These are phyloP conservation scores for Pleodorina starrii DNA, from an alignment of 139 green algal species.

Conservation along the genomic window DNA sequence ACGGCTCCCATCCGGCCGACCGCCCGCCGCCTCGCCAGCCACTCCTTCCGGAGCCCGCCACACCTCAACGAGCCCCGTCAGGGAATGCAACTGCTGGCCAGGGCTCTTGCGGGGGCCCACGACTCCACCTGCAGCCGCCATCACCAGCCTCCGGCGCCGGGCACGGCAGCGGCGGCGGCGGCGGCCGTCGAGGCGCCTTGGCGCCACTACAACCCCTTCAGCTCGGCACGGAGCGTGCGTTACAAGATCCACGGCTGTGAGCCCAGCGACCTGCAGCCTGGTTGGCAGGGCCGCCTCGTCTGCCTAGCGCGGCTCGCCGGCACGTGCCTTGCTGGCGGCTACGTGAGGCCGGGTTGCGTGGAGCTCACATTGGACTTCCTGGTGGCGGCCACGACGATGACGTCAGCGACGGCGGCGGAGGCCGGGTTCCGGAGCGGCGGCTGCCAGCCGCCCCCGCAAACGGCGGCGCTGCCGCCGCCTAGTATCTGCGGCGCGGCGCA, in stretches of 20 bases:
- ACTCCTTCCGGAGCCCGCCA: no score
- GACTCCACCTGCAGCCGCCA: neutral
- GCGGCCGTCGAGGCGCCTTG: no score
- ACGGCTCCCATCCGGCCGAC: no score
- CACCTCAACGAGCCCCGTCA: no score
- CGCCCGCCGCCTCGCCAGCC: no score
- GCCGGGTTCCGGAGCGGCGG: neutral
- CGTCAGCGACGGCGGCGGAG: neutral
- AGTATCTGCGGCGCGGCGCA: no score
- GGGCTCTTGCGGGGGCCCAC: no score
- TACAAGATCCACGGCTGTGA: slow-evolving; percentile 14
- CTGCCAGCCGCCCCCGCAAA: neutral
- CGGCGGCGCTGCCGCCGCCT: neutral
- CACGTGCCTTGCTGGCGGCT: neutral
- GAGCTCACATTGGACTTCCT: slow-evolving; percentile 21
- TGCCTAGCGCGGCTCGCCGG: neutral
- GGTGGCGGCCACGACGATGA: neutral
- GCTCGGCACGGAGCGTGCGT: neutral
- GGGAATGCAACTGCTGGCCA: no score
- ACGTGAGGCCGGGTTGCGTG: neutral
- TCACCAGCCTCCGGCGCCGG: neutral
- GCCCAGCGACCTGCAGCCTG: neutral
- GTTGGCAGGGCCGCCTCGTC: neutral
- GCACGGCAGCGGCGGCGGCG: neutral
- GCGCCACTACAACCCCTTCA: neutral